Evolutionary conservation across 148 eudicot species (phyloP).

Genomic region (Vaccinium darrowii): DNA sequence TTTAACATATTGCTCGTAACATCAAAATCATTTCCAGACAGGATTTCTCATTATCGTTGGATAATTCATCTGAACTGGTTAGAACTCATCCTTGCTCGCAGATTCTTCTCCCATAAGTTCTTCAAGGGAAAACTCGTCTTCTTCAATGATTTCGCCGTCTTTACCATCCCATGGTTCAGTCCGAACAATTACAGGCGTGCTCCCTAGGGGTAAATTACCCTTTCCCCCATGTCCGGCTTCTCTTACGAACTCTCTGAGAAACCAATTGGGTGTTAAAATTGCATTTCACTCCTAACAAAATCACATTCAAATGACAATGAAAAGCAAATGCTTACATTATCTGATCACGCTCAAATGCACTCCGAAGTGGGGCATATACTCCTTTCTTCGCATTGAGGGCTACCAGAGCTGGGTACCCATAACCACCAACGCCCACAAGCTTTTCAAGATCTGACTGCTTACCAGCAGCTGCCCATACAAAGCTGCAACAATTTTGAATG

Average conservation of each 20-base stretch:
- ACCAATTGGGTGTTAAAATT: conserved; percentile 13
- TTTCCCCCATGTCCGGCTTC: conserved; percentile 90
- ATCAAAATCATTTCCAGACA: conserved; percentile 16
- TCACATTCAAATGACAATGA: background rate
- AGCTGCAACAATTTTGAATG: conserved; percentile 50
- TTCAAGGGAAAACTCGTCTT: conserved; percentile 96
- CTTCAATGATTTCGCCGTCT: conserved; percentile 87
- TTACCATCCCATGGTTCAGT: conserved; percentile 93
- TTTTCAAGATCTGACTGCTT: conserved; percentile 91
- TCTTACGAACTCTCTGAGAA: conserved; percentile 79
- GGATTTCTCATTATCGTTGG: background rate
- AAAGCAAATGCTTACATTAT: conserved; percentile 54
- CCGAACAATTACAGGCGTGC: conserved; percentile 48
- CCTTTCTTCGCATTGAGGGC: conserved; percentile 85
- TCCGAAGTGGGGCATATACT: conserved; percentile 83
- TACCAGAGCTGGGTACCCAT: conserved; percentile 96
- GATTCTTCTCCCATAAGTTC: conserved; percentile 83
- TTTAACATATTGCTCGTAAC: background rate
- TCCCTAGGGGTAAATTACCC: conserved; percentile 69
- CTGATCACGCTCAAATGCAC: conserved; percentile 81
- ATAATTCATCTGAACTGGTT: background rate
- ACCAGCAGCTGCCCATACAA: conserved; percentile 94
- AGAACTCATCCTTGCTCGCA: conserved; percentile 56
- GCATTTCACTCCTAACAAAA: background rate
- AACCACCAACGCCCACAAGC: conserved; percentile 94